phyloP scores from a whole-genome alignment of 345 rosid species.

The Populus davidiana region DNA sequence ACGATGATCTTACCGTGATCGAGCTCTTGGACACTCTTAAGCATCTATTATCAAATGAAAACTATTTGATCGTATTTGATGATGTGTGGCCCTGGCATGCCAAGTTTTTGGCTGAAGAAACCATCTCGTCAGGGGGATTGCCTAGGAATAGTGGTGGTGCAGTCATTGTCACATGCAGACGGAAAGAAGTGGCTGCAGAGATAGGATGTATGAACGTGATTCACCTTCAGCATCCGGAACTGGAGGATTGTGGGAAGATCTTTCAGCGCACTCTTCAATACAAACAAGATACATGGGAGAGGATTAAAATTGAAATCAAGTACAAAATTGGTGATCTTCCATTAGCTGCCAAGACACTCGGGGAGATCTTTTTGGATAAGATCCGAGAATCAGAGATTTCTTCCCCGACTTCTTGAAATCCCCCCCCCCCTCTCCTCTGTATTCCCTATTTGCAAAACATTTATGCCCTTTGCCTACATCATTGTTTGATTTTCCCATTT shows the following conservation, averaged over 20 bases:
- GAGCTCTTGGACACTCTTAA: neutral
- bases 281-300: neutral
- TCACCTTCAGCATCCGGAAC: neutral
- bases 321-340: conserved; percentile 2
- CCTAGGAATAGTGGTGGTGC: neutral
- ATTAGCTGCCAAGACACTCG: conserved; percentile 1
- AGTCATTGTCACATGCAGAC: neutral
- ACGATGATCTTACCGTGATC: neutral
- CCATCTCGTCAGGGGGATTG: neutral
- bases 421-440: no score
- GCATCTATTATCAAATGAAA: neutral
- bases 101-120: neutral
- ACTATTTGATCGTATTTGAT: conserved; percentile 11
- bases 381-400: neutral
- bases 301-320: neutral
- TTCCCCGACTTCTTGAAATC: neutral
- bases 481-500: no score
- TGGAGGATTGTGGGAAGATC: neutral
- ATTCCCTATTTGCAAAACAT: no score
- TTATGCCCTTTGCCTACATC: no score
- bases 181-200: neutral
- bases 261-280: neutral
- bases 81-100: neutral
- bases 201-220: conserved; percentile 3
- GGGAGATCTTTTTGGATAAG: neutral